A percentile compares a stretch with the other conserved stretches of the same genome.
These are phyloP conservation scores for Backusella australiensis DNA, from an alignment of 192 early-diverging fungal species.

Conservation along the genomic window DNA sequence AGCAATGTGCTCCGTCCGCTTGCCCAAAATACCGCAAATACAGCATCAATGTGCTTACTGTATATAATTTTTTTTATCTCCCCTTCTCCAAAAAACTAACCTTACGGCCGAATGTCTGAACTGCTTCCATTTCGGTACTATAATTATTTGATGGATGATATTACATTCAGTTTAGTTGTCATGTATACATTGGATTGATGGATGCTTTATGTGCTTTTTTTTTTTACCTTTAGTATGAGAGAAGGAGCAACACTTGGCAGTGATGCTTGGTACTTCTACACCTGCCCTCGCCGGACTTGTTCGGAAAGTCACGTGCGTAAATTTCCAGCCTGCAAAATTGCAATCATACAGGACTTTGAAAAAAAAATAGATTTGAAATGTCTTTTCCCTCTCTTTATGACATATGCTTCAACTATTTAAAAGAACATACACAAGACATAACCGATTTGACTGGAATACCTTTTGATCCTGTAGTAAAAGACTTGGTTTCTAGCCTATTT, in stretches of 20 bases:
- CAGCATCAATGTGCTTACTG: background rate
- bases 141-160: background rate
- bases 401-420: background rate
- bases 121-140: slow-evolving; percentile 52
- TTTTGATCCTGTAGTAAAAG: background rate
- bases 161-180: background rate
- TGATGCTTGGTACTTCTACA: slow-evolving; percentile 1
- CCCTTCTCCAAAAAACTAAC: slow-evolving; percentile 36
- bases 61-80: background rate
- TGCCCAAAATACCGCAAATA: background rate
- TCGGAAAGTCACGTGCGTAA: background rate
- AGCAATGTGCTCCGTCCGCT: background rate
- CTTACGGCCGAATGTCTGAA: slow-evolving; percentile 80
- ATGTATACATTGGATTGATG: background rate
- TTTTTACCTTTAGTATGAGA: slow-evolving; percentile 8
- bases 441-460: background rate
- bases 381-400: background rate
- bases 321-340: background rate
- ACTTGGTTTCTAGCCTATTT: background rate
- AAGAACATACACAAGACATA: background rate
- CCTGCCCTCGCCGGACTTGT: background rate
- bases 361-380: background rate
- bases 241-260: background rate
- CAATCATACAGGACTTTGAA: background rate
- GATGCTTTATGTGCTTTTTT: slow-evolving; percentile 4